phyloP scores from a whole-genome alignment of 306 rosid genomes.

The Parietaria judaica region DNA sequence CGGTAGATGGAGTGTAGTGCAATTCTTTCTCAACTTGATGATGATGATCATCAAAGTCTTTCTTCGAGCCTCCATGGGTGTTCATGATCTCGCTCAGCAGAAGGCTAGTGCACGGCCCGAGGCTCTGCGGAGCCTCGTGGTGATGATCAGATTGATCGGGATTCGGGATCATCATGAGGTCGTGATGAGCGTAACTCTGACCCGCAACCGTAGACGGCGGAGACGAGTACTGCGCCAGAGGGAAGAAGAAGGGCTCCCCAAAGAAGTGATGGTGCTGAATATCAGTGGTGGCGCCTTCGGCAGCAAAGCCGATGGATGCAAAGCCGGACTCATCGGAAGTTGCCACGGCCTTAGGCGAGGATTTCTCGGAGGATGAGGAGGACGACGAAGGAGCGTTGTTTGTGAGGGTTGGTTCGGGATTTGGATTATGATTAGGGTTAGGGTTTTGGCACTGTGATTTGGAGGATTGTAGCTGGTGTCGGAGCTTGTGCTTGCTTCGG shows the following conservation, averaged over 20 bases:
- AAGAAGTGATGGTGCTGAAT: conserved; percentile 17
- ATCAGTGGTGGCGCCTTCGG: neutral
- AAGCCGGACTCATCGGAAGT: conserved; percentile 14
- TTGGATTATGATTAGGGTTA: conserved; percentile 4
- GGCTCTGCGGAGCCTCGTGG: neutral
- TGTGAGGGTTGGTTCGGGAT: neutral
- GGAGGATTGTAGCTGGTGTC: conserved; percentile 55
- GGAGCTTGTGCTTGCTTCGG: conserved; percentile 94
- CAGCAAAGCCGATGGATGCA: conserved; percentile 42
- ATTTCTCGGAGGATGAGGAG: conserved; percentile 67
- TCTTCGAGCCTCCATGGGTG: conserved; percentile 34
- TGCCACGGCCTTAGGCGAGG: conserved; percentile 37
- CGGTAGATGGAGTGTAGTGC: conserved; percentile 25
- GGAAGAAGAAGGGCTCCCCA: conserved; percentile 53
- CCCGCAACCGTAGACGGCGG: too few relatives aligned
- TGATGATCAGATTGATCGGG: conserved; percentile 16
- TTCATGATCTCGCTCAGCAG: conserved; percentile 59
- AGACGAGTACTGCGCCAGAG: conserved; percentile 14
- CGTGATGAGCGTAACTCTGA: conserved; percentile 45
- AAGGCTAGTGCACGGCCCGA: conserved; percentile 51
- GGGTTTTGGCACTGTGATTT: conserved; percentile 18
- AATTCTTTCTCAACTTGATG: conserved; percentile 26
- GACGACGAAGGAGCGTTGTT: conserved; percentile 23
- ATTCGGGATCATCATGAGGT: conserved; percentile 22
- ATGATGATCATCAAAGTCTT: conserved; percentile 27